phyloP scores from a whole-genome alignment of 352 stramenopile species.

The Globisporangium viniferum region DNA sequence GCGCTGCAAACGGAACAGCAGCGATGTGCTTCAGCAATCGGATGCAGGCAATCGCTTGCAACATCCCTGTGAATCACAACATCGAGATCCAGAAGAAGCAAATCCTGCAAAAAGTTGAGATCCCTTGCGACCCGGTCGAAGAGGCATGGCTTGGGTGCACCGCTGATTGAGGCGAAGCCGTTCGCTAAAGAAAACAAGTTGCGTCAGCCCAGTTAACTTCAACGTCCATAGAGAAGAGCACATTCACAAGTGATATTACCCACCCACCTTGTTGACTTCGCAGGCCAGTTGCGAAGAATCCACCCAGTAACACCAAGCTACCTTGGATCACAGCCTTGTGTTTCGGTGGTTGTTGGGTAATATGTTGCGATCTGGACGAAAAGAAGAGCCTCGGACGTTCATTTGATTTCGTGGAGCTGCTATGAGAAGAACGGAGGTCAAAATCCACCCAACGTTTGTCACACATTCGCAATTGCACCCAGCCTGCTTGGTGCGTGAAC shows the following conservation, averaged over 20 bases:
- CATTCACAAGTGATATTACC: too few relatives aligned
- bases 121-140: conserved; percentile 5
- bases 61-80: not conserved
- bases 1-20: not conserved
- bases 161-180: not conserved
- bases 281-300: not conserved
- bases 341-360: not conserved
- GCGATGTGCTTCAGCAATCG: conserved; percentile 12
- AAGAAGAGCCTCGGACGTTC: too few relatives aligned
- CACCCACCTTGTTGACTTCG: not conserved
- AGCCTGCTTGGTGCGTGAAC: too few relatives aligned
- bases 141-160: conserved; percentile 13
- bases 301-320: not conserved
- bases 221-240: too few relatives aligned
- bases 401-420: too few relatives aligned
- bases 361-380: too few relatives aligned
- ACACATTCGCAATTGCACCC: not conserved
- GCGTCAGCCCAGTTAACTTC: too few relatives aligned
- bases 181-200: too few relatives aligned
- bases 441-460: not conserved
- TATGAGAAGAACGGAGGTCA: not conserved
- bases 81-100: conserved; percentile 6
- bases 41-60: conserved; percentile 3
- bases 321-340: not conserved
- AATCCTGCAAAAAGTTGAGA: conserved; percentile 3